A percentile compares a stretch with the other conserved stretches of the same genome.
Conservation (phyloP, 23 red algal genomes). For the Gracilariopsis chorda region DNA sequence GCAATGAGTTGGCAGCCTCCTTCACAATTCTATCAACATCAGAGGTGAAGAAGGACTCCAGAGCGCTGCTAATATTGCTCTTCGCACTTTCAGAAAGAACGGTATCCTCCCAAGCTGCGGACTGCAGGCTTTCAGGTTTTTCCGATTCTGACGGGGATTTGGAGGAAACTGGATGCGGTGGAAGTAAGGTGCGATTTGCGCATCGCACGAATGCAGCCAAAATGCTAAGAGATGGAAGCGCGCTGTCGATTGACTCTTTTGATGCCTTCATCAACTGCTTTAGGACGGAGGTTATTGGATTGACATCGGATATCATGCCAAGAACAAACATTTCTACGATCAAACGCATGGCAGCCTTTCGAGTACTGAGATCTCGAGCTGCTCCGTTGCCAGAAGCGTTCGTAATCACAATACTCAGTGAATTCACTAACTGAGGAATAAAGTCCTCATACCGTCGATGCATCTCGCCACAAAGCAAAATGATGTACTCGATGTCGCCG, state of each 20-base stretch:
- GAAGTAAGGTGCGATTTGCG: conserved; percentile 36
- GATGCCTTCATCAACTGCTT: conserved; percentile 27
- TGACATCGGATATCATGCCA: conserved; percentile 43
- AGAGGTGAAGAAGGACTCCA: conserved; percentile 37
- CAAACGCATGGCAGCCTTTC: conserved; percentile 63
- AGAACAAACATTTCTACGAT: conserved; percentile 60
- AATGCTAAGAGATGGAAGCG: conserved; percentile 30
- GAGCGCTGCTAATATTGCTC: conserved; percentile 1
- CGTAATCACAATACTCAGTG: conserved; percentile 12
- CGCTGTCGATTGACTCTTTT: conserved; percentile 34
- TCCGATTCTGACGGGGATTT: background rate
- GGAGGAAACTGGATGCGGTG: background rate
- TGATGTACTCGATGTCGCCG: conserved; percentile 56
- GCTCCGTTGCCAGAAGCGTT: background rate
- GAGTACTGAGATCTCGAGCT: conserved; percentile 11
- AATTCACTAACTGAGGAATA: conserved; percentile 2
- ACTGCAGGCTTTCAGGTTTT: background rate
- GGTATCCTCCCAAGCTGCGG: background rate
- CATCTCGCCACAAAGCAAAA: conserved; percentile 52
- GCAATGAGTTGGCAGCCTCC: conserved; percentile 5
- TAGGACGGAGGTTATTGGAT: conserved; percentile 26
- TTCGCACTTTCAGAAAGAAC: conserved; percentile 21
- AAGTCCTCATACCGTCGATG: conserved; percentile 87
- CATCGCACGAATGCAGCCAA: conserved; percentile 43
- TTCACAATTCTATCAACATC: conserved; percentile 57